A percentile compares a stretch with the other conserved stretches of the same genome.
phyloP scores from a whole-genome alignment of 179 eudicot genomes.

The Sideroxylon spinosum region DNA sequence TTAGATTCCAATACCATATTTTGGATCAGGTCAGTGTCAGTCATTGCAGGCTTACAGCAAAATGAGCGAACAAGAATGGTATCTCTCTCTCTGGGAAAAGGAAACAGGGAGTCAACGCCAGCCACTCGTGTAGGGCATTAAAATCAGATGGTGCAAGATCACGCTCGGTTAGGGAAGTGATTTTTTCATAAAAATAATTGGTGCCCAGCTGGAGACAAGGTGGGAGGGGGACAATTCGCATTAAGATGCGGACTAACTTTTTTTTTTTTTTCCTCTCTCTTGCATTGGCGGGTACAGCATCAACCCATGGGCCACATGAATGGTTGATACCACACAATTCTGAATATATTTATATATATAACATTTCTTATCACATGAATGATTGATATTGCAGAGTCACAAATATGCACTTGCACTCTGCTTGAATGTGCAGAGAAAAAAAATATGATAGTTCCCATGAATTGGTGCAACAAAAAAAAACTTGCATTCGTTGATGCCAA shows the following conservation, averaged over 20 bases:
- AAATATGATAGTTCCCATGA: not conserved
- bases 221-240: not conserved
- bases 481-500: constrained; percentile 1
- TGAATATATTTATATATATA: too few relatives aligned
- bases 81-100: not conserved
- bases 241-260: too few relatives aligned
- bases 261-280: too few relatives aligned
- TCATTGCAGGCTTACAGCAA: too few relatives aligned
- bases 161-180: not conserved
- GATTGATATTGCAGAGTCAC: not conserved
- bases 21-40: too few relatives aligned
- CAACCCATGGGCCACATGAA: too few relatives aligned
- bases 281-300: too few relatives aligned
- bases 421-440: too few relatives aligned
- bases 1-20: too few relatives aligned
- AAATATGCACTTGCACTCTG: too few relatives aligned
- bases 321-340: too few relatives aligned
- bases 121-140: not conserved
- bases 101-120: not conserved
- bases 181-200: not conserved
- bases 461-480: constrained; percentile 7
- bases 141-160: not conserved
- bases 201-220: not conserved
- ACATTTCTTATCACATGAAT: not conserved
- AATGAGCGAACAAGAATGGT: too few relatives aligned